Evolutionary conservation across 2,329 filamentous ascomycete genomes (phyloP).

Genomic region (Colletotrichum orbiculare): DNA sequence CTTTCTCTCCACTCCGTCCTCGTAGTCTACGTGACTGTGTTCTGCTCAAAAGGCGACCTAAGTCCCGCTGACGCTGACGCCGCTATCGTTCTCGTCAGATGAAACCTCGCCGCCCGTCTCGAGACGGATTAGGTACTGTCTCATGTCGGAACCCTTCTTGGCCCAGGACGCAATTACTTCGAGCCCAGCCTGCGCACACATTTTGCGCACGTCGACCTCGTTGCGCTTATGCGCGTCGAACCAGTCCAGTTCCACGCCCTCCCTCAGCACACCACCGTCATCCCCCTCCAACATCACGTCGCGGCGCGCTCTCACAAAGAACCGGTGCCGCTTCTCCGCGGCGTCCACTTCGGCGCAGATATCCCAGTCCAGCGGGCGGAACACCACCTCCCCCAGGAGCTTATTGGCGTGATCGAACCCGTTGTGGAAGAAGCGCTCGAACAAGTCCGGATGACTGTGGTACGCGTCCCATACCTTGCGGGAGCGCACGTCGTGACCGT

Average conservation of each 20-base stretch:
- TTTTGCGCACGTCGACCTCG: constrained; percentile 49
- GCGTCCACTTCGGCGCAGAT: constrained; percentile 50
- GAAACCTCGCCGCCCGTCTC: constrained; percentile 43
- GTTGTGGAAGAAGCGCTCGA: constrained; percentile 50
- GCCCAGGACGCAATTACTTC: constrained; percentile 50
- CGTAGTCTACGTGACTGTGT: not conserved
- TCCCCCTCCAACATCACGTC: constrained; percentile 43
- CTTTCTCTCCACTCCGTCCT: not conserved
- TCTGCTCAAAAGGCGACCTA: not conserved
- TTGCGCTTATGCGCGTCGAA: constrained; percentile 57
- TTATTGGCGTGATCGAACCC: constrained; percentile 52
- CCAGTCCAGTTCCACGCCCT: constrained; percentile 53
- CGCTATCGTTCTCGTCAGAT: constrained; percentile 49
- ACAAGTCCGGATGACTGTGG: constrained; percentile 50
- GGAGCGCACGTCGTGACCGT: constrained; percentile 49
- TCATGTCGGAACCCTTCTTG: constrained; percentile 51
- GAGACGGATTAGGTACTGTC: constrained; percentile 49
- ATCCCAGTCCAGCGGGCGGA: constrained; percentile 52
- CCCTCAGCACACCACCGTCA: constrained; percentile 41
- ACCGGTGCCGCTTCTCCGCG: constrained; percentile 51
- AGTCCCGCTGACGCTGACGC: constrained; percentile 9
- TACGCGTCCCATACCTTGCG: constrained; percentile 54
- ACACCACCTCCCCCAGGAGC: constrained; percentile 47
- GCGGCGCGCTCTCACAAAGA: constrained; percentile 51
- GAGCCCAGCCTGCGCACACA: constrained; percentile 53